phyloP scores from a whole-genome alignment of 2,329 filamentous ascomycete genomes.

The Trichoderma simmonsii region DNA sequence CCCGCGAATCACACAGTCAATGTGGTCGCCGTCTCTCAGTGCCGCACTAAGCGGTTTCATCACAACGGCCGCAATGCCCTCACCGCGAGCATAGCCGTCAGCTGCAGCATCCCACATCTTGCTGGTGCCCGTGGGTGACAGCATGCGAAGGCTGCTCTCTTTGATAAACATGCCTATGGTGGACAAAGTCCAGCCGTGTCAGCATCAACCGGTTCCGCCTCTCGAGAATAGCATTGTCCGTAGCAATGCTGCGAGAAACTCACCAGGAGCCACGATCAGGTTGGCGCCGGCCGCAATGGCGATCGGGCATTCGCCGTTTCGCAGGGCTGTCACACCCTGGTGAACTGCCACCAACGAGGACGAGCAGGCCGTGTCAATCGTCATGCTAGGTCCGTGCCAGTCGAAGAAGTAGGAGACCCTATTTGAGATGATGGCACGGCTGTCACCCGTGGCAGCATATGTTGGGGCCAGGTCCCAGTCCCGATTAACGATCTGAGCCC shows the following conservation, averaged over 20 bases:
- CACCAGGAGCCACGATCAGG: not conserved
- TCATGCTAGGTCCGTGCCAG: not conserved
- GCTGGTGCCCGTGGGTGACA: not conserved
- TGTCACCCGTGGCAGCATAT: not conserved
- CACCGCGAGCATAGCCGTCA: not conserved
- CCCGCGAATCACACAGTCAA: not conserved
- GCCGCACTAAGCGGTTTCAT: not conserved
- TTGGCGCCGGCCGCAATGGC: not conserved
- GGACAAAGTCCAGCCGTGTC: no score
- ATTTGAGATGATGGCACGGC: not conserved
- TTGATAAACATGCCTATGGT: not conserved
- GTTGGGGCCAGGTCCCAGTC: not conserved
- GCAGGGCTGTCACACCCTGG: not conserved
- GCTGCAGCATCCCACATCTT: not conserved
- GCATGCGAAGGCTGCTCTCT: not conserved
- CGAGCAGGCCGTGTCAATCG: not conserved
- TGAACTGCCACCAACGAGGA: not conserved
- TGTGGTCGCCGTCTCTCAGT: not conserved
- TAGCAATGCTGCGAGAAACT: no score
- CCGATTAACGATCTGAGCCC: no score
- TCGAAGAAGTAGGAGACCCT: not conserved
- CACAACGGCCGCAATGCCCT: not conserved
- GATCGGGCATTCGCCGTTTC: not conserved
- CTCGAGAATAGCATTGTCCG: no score
- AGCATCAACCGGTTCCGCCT: no score